Percentiles rank a stretch among this genome's conserved stretches.
These are phyloP conservation scores for Abortiporus biennis DNA, from an alignment of 1,284 basidiomycete genomes.

Conservation along the genomic window DNA sequence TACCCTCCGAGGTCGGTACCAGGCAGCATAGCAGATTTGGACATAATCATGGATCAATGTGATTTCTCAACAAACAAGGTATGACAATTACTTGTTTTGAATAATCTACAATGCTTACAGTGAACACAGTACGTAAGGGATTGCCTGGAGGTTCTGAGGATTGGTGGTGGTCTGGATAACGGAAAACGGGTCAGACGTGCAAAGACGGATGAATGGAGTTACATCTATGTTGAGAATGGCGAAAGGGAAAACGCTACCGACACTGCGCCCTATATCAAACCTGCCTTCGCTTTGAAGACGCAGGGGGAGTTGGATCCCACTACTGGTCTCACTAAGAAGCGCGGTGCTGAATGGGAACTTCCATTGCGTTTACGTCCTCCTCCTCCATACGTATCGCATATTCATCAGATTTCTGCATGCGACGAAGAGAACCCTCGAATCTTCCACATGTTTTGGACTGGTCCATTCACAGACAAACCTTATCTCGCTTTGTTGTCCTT, in stretches of 20 bases:
- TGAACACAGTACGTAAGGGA: conserved; percentile 63
- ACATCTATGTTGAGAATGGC: conserved; percentile 55
- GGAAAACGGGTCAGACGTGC: conserved; percentile 52
- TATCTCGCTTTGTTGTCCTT: conserved; percentile 72
- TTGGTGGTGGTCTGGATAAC: conserved; percentile 63
- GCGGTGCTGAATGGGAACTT: conserved; percentile 33
- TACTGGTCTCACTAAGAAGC: conserved; percentile 29
- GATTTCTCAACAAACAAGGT: conserved; percentile 82
- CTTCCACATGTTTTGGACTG: conserved; percentile 82
- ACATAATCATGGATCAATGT: conserved; percentile 84
- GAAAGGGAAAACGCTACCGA: conserved; percentile 30
- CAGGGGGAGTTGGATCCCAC: conserved; percentile 29
- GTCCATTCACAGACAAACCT: conserved; percentile 75
- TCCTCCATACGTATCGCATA: conserved; percentile 31
- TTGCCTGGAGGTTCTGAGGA: conserved; percentile 66
- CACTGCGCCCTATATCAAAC: conserved; percentile 9
- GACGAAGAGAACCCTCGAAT: conserved; percentile 61
- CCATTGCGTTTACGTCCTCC: conserved; percentile 29
- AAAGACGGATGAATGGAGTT: conserved; percentile 56
- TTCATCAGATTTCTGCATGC: conserved; percentile 33
- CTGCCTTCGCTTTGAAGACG: conserved; percentile 20
- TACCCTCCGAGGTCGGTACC: conserved; percentile 81
- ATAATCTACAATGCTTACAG: conserved; percentile 6
- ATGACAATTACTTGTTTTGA: conserved; percentile 13
- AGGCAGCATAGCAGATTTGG: conserved; percentile 81